Conservation (phyloP, 108 stramenopile genomes). For the Cyclotella cryptica region DNA sequence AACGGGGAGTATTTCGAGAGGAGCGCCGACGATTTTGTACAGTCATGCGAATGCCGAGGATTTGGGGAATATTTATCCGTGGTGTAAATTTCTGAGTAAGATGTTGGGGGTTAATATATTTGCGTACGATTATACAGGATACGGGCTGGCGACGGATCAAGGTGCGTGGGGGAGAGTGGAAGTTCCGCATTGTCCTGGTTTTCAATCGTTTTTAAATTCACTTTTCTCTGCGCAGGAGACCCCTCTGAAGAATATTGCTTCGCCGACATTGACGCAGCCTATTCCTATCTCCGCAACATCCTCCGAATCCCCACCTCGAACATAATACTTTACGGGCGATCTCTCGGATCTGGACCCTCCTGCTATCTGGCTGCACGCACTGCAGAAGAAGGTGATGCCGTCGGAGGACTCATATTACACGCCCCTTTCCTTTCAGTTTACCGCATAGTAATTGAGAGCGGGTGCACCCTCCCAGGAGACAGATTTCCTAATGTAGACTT, state of each 20-base stretch:
- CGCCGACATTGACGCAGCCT: slow-evolving; percentile 93
- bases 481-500: slow-evolving; percentile 96
- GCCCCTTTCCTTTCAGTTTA: slow-evolving; percentile 95
- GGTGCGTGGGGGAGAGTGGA: slow-evolving; percentile 51
- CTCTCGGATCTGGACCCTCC: slow-evolving; percentile 94
- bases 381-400: slow-evolving; percentile 72
- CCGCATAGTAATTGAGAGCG: slow-evolving; percentile 91
- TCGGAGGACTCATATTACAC: slow-evolving; percentile 96
- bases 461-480: slow-evolving; percentile 94
- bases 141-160: slow-evolving; percentile 87
- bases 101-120: slow-evolving; percentile 95
- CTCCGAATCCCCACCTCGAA: slow-evolving; percentile 83
- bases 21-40: slow-evolving; percentile 86
- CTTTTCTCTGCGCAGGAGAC: slow-evolving; percentile 45
- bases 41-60: slow-evolving; percentile 97
- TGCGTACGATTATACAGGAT: slow-evolving; percentile 99
- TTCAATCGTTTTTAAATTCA: neutral
- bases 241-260: slow-evolving; percentile 94
- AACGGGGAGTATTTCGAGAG: slow-evolving; percentile 27
- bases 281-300: slow-evolving; percentile 78
- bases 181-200: neutral
- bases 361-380: slow-evolving; percentile 91
- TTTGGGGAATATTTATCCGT: slow-evolving; percentile 91
- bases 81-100: slow-evolving; percentile 91
- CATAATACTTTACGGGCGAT: slow-evolving; percentile 94